These are phyloP conservation scores for Saccharomycopsis malanga DNA, from an alignment of 805 yeast species.

Conservation along the genomic window DNA sequence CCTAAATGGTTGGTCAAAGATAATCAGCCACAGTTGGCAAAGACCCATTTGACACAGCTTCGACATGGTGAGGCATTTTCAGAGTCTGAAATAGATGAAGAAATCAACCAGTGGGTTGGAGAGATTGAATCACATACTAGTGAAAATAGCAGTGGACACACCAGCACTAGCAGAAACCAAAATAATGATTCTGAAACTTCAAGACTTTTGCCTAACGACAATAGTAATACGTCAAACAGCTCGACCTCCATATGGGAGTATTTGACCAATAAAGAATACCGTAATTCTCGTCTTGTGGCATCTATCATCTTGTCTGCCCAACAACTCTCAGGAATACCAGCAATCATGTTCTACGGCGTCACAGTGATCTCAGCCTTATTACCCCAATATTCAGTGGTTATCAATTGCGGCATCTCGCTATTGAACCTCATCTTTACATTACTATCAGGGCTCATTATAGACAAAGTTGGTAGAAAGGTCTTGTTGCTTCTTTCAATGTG, in stretches of 20 bases:
- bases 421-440: constrained; percentile 72
- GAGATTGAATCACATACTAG: constrained; percentile 10
- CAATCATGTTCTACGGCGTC: constrained; percentile 91
- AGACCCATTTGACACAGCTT: constrained; percentile 29
- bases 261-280: constrained; percentile 10
- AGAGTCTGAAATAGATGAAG: constrained; percentile 26
- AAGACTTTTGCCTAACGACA: background rate
- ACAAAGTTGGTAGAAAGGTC: constrained; percentile 66
- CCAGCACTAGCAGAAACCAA: background rate
- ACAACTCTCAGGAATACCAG: constrained; percentile 89
- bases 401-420: constrained; percentile 71
- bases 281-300: constrained; percentile 43
- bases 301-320: constrained; percentile 74
- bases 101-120: constrained; percentile 25
- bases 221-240: background rate
- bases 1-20: constrained; percentile 72
- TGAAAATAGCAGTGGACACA: constrained; percentile 1
- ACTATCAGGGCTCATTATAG: constrained; percentile 69
- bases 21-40: constrained; percentile 40
- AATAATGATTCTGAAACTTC: background rate
- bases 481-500: constrained; percentile 58
- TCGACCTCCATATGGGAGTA: constrained; percentile 6
- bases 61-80: constrained; percentile 25
- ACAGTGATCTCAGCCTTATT: constrained; percentile 64
- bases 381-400: constrained; percentile 58